Percentiles rank a stretch among this genome's conserved stretches.
These are phyloP conservation scores for Fistulinella prunicolor DNA, from an alignment of 768 basidiomycete genomes.

Conservation along the genomic window DNA sequence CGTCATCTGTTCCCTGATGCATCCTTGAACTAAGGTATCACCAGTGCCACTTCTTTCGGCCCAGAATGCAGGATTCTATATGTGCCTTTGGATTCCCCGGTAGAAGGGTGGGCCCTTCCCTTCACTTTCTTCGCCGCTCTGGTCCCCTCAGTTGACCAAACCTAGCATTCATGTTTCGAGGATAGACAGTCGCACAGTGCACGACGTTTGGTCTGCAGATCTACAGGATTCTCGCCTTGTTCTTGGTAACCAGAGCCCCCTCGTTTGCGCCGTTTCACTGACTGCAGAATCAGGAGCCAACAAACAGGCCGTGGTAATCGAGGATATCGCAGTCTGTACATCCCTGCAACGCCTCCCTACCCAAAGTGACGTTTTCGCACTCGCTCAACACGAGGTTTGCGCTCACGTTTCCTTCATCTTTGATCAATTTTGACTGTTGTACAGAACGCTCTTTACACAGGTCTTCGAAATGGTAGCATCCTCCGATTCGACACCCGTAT, in stretches of 20 bases:
- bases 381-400: conserved; percentile 51
- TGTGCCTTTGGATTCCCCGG: conserved; percentile 41
- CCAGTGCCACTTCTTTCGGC: conserved; percentile 58
- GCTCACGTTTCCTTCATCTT: background rate
- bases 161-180: conserved; percentile 20
- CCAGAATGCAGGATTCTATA: conserved; percentile 45
- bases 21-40: conserved; percentile 13
- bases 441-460: conserved; percentile 53
- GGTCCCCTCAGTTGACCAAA: background rate
- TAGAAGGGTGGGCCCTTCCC: conserved; percentile 36
- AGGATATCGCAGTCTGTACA: conserved; percentile 43
- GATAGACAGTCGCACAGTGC: conserved; percentile 38
- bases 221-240: conserved; percentile 47
- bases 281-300: conserved; percentile 45
- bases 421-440: background rate
- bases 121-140: background rate
- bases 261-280: background rate
- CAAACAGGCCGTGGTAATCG: conserved; percentile 48
- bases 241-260: conserved; percentile 41
- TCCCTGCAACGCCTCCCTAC: conserved; percentile 45
- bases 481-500: conserved; percentile 56
- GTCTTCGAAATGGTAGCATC: conserved; percentile 58
- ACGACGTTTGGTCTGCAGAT: conserved; percentile 58
- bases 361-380: conserved; percentile 60
- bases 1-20: conserved; percentile 19